phyloP scores from a whole-genome alignment of 2,329 filamentous ascomycete species.

The Aspergillus neoniger region DNA sequence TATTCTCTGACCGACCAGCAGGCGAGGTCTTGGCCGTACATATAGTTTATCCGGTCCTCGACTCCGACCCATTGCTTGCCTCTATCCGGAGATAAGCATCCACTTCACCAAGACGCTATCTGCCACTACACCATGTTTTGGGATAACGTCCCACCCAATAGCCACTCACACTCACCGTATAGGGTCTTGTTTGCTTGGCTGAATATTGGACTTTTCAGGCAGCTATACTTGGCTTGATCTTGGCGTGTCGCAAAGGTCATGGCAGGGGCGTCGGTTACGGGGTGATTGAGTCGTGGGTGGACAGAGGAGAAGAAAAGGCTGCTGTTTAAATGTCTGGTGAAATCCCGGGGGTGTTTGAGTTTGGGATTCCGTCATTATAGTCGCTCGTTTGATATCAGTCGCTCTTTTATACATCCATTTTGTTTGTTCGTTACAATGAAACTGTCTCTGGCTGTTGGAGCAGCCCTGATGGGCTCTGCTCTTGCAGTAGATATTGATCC shows the following conservation, averaged over 20 bases:
- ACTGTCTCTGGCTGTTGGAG: constrained; percentile 18
- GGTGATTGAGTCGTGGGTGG: too few relatives aligned
- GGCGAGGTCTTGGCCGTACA: neutral
- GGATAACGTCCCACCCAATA: neutral
- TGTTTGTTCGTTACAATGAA: constrained; percentile 17
- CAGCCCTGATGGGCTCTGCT: constrained; percentile 48
- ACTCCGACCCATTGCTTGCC: neutral
- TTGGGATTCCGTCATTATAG: too few relatives aligned
- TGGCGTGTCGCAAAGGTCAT: too few relatives aligned
- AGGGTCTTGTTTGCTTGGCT: neutral
- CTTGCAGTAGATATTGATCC: constrained; percentile 59
- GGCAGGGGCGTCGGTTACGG: too few relatives aligned
- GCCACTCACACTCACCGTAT: neutral
- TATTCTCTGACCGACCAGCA: too few relatives aligned
- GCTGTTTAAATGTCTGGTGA: too few relatives aligned
- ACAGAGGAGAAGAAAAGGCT: too few relatives aligned
- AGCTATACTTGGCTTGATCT: too few relatives aligned
- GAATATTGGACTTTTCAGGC: neutral
- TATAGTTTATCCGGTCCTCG: neutral
- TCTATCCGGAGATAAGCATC: constrained; percentile 8
- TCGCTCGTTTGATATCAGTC: neutral
- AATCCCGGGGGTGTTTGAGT: too few relatives aligned
- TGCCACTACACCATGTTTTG: neutral
- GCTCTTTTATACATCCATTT: neutral
- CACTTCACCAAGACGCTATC: constrained; percentile 8